Base-by-base conservation (phyloP, 2,329 filamentous ascomycete genomes). In the Neofusicoccum umdonicola region DNA sequence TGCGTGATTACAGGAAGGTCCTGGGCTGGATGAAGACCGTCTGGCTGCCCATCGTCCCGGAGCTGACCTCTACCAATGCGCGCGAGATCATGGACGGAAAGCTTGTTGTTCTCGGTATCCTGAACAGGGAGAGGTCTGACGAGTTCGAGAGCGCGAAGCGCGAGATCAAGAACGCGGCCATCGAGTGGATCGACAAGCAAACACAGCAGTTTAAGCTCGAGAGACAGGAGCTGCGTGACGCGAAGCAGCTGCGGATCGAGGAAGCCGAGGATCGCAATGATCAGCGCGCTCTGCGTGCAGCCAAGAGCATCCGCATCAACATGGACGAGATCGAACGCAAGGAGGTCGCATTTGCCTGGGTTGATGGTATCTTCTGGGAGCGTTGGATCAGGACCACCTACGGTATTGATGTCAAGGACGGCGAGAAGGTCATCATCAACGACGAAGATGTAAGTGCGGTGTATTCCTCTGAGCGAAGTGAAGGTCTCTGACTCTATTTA, bases 101-200 rank as follows among this genome's bases (percentile, higher is more conserved):
- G 80, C 87, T 95, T 65, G 94, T 98, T n/a, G 94, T 98, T 1
- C 86, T 99, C 15, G 95, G 91, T 17, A 89, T 99, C 39, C 82
- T 99, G 45, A 92, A 90, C 74, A 87, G 93, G 58, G 88, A 92
- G 41, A 88, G 93, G 66, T 83, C 89, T 42, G 91, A 94, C 65
- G 88, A 92, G 41, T 97, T 97, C 76, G 81, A 87, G 58, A 84
- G 85, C 64, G 90, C 91, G 31, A 90, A 91, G 76, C 88, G 90
- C 39, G 96, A 99, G 79, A 88, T 99, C 80, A 98, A 98, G 85
- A 94, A 90, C 69, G 95, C 95, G 1, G 95, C 95, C 8, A 85
- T 93, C 66, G 95, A 98, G 77, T 99, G 95, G 93, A 97, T 98
- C 86, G 94, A 98, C 77, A 95, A 96, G 80, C 92, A 97, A 78